Evolutionary conservation across 2,329 filamentous ascomycete species (phyloP).

Genomic region (Aspergillus sclerotialis): DNA sequence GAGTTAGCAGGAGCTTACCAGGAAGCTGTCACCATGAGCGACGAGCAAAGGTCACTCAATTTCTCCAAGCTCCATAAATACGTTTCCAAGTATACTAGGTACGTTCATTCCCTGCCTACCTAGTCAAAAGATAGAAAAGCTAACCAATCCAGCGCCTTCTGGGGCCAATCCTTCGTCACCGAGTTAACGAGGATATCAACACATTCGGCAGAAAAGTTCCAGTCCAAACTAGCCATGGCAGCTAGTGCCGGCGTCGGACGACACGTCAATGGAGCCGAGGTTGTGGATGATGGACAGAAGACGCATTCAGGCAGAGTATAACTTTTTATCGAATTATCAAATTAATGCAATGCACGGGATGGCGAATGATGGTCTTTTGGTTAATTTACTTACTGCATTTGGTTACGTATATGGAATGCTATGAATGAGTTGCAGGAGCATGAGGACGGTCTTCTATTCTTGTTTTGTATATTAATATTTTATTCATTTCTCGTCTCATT

Average conservation of each 20-base stretch:
- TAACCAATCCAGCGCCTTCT: constrained; percentile 63
- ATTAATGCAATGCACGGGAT: too few species aligned
- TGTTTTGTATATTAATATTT: constrained; percentile 1
- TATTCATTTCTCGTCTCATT: not conserved
- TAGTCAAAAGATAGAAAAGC: constrained; percentile 1
- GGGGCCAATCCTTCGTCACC: constrained; percentile 86
- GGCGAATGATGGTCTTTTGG: not conserved
- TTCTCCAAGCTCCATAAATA: constrained; percentile 91
- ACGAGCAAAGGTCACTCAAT: constrained; percentile 78
- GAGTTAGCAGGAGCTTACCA: constrained; percentile 89
- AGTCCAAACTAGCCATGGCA: constrained; percentile 21
- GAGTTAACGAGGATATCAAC: constrained; percentile 62
- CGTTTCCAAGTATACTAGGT: constrained; percentile 92
- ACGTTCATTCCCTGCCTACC: constrained; percentile 9
- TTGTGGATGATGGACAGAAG: constrained; percentile 1
- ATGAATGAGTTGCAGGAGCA: not conserved
- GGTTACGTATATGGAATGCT: not conserved
- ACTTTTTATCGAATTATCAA: not conserved
- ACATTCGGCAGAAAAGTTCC: constrained; percentile 29
- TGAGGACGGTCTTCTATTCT: not conserved
- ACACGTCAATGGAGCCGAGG: constrained; percentile 11
- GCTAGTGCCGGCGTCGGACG: constrained; percentile 8
- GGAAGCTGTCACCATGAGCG: constrained; percentile 92
- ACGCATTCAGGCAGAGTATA: constrained; percentile 1
- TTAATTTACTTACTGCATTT: not conserved